These are phyloP conservation scores for Pleurozium schreberi DNA, from an alignment of 225 moss, liverwort and hornwort species.

Conservation along the genomic window DNA sequence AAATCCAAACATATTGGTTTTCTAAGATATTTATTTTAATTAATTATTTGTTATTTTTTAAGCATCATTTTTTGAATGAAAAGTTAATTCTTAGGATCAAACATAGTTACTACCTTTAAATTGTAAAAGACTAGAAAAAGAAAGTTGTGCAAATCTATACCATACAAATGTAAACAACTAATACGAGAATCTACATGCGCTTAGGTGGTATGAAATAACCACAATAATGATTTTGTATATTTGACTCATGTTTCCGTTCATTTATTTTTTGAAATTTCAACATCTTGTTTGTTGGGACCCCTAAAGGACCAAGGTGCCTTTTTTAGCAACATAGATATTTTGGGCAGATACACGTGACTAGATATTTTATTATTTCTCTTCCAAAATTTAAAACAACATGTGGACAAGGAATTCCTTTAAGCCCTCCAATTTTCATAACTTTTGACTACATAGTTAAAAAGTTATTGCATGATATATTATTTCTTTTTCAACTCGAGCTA, in stretches of 20 bases:
- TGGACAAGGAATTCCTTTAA: no score
- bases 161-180: not conserved
- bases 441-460: no score
- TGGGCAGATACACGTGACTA: no score
- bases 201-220: not conserved
- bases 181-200: not conserved
- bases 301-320: no score
- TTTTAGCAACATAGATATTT: no score
- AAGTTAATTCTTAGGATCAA: not conserved
- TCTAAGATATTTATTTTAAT: not conserved
- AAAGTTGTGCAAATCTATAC: rapidly evolving
- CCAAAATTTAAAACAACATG: no score
- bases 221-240: not conserved
- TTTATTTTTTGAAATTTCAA: not conserved
- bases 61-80: not conserved
- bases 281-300: no score
- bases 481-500: no score
- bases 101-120: not conserved
- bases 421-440: no score
- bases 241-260: rapidly evolving
- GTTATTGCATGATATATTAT: no score
- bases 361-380: no score
- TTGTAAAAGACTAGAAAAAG: no score
- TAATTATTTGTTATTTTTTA: not conserved
- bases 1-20: not conserved